phyloP scores from a whole-genome alignment of 225 moss, liverwort and hornwort species.

The Rhytidiadelphus loreus region DNA sequence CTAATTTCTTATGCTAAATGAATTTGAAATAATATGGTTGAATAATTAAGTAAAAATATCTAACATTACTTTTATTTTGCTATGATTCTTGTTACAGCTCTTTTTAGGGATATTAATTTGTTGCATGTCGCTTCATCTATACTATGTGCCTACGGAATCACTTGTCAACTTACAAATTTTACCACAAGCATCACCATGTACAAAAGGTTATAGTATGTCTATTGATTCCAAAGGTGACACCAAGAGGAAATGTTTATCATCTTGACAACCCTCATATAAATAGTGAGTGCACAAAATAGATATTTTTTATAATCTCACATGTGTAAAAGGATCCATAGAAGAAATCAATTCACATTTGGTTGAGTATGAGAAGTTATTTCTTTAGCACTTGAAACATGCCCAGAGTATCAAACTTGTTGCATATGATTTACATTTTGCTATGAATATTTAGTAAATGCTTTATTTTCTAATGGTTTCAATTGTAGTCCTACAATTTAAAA shows the following conservation, averaged over 20 bases:
- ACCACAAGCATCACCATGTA: background rate
- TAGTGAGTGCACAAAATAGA: background rate
- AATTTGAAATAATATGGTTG: background rate
- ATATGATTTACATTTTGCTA: background rate
- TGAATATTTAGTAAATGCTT: background rate
- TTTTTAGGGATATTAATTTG: constrained; percentile 74
- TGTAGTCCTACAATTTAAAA: background rate
- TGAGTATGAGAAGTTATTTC: background rate
- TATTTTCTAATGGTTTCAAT: background rate
- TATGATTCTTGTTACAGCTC: constrained; percentile 24
- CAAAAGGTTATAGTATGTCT: background rate
- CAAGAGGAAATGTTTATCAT: background rate
- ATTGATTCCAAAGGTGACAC: background rate
- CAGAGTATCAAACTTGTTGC: background rate
- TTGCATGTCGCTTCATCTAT: constrained; percentile 78
- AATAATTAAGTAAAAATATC: background rate
- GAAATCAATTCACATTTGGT: background rate
- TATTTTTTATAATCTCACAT: background rate
- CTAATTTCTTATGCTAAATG: background rate
- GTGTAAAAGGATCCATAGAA: background rate
- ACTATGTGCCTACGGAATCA: constrained; percentile 59
- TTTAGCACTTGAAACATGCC: background rate
- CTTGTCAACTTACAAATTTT: constrained; percentile 9
- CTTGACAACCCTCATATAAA: background rate
- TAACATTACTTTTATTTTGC: background rate